Conservation (phyloP, 345 rosid genomes). For the Sonneratia alba region DNA sequence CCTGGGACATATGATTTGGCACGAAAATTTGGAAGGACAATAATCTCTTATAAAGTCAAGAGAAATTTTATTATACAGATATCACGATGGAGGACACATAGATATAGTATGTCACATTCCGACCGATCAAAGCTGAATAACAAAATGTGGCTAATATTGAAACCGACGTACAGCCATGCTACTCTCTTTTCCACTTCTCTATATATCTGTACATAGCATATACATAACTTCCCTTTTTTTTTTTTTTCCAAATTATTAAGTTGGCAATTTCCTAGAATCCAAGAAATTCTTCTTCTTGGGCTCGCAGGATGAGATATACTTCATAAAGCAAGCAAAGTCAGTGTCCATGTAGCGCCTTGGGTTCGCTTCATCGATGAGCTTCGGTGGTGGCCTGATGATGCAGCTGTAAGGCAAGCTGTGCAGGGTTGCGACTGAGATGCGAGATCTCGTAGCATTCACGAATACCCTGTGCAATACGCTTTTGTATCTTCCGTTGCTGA, state of each 20-base stretch:
- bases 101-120: not conserved
- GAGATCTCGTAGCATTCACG: conserved; percentile 41
- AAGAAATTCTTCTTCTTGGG: conserved; percentile 70
- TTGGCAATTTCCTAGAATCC: conserved; percentile 50
- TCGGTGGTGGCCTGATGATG: conserved; percentile 35
- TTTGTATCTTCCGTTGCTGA: conserved; percentile 83
- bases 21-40: too few species aligned
- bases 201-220: not conserved
- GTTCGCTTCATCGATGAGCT: conserved; percentile 36
- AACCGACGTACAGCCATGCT: not conserved
- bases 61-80: too few species aligned
- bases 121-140: not conserved
- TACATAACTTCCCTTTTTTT: not conserved
- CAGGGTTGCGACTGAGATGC: conserved; percentile 72
- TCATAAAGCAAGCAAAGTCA: conserved; percentile 61
- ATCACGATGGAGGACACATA: too few species aligned
- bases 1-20: too few species aligned
- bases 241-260: not conserved
- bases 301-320: conserved; percentile 50
- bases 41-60: too few species aligned
- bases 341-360: conserved; percentile 55
- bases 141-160: not conserved
- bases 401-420: conserved; percentile 45
- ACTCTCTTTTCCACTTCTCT: not conserved
- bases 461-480: conserved; percentile 76